phyloP scores from a whole-genome alignment of 2,329 filamentous ascomycete genomes.

The Colletotrichum tropicale region DNA sequence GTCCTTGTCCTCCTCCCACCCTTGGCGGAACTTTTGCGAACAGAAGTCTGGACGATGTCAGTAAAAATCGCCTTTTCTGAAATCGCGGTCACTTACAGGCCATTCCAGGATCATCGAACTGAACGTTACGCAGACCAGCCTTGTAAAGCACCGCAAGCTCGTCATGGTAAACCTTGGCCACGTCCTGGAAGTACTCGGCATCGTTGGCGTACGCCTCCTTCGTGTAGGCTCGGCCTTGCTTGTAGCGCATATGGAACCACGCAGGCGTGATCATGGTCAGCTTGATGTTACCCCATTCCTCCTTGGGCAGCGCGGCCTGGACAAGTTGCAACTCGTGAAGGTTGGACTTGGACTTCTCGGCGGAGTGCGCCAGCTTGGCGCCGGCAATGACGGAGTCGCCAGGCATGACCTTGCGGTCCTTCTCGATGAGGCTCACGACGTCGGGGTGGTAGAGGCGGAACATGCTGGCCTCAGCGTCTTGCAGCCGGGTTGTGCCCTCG shows the following conservation, averaged over 20 bases:
- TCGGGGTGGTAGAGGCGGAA: conserved; percentile 61
- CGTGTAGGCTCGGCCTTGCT: conserved; percentile 28
- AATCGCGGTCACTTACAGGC: conserved; percentile 55
- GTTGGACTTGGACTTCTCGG: conserved; percentile 48
- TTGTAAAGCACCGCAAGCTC: conserved; percentile 67
- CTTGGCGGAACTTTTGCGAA: conserved; percentile 72
- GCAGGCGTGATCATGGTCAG: conserved; percentile 59
- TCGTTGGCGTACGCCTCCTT: conserved; percentile 27
- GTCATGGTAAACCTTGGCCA: conserved; percentile 68
- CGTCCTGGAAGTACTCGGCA: conserved; percentile 66
- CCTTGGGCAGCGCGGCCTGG: conserved; percentile 49
- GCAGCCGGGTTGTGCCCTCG: conserved; percentile 50
- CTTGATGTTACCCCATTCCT: conserved; percentile 56
- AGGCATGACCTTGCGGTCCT: conserved; percentile 58
- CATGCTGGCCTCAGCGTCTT: conserved; percentile 55
- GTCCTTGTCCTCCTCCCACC: conserved; percentile 70
- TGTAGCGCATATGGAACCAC: conserved; percentile 42
- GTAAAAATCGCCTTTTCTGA: background rate
- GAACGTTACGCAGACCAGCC: conserved; percentile 68
- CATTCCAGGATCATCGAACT: conserved; percentile 71
- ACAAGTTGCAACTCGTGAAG: conserved; percentile 54
- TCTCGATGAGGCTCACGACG: conserved; percentile 58
- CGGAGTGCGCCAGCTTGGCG: conserved; percentile 48
- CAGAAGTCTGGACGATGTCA: conserved; percentile 64
- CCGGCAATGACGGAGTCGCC: conserved; percentile 60